phyloP scores from a whole-genome alignment of 805 yeast genomes.

The Cyberlindnera subsufficiens region DNA sequence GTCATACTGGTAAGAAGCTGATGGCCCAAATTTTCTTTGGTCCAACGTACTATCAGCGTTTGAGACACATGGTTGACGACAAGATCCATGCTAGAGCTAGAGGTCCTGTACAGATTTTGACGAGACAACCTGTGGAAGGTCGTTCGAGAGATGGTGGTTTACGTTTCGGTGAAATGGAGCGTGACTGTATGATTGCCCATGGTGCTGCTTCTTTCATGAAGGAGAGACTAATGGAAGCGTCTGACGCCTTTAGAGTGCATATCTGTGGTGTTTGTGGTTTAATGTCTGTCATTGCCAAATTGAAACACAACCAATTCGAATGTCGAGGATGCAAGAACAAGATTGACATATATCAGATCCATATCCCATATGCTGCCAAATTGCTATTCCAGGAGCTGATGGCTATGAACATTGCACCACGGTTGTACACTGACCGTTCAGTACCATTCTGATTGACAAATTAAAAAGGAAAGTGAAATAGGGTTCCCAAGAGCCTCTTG shows the following conservation, averaged over 20 bases:
- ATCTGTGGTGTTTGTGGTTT: constrained; percentile 98
- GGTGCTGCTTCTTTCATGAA: constrained; percentile 98
- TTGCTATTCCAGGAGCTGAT: constrained; percentile 96
- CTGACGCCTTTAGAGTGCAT: constrained; percentile 97
- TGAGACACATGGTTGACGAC: constrained; percentile 99
- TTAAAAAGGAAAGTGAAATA: not conserved
- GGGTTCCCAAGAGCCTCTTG: not conserved
- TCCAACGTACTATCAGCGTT: constrained; percentile 98
- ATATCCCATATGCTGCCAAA: constrained; percentile 98
- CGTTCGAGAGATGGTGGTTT: constrained; percentile 98
- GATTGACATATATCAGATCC: constrained; percentile 95
- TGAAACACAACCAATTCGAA: constrained; percentile 96
- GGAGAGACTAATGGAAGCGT: constrained; percentile 97
- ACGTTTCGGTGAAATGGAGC: constrained; percentile 99
- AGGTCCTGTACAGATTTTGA: constrained; percentile 96
- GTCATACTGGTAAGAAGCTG: constrained; percentile 96
- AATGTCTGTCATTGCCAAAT: constrained; percentile 95
- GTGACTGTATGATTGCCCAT: constrained; percentile 99
- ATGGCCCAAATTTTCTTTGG: constrained; percentile 99
- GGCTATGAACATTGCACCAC: constrained; percentile 99
- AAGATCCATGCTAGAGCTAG: constrained; percentile 99
- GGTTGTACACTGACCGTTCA: constrained; percentile 91
- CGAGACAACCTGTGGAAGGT: constrained; percentile 99
- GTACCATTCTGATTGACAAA: constrained; percentile 34
- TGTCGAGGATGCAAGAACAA: constrained; percentile 98